Percentiles rank a stretch among this genome's conserved stretches.
Conservation (phyloP, 2,329 filamentous ascomycete genomes). For the Thelonectria discophora region DNA sequence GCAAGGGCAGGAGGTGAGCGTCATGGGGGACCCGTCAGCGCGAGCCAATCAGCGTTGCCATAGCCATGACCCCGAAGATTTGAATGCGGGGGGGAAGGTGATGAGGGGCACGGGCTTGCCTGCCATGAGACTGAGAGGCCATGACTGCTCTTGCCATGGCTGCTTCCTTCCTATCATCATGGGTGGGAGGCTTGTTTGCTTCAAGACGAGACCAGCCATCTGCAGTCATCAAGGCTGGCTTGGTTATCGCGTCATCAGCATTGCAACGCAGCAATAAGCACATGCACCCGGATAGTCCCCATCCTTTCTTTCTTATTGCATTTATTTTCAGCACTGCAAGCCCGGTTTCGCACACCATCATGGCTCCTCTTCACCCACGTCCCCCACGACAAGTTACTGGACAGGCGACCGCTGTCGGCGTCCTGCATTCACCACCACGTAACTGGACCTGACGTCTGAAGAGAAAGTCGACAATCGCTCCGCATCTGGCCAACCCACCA, state of each 20-base stretch:
- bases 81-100: constrained; percentile 36
- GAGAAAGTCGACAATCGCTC: neutral
- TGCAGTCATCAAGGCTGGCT: neutral
- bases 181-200: too few relatives aligned
- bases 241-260: neutral
- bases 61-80: constrained; percentile 33
- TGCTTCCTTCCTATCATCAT: neutral
- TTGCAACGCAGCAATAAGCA: neutral
- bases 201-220: neutral
- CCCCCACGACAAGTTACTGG: neutral
- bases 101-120: constrained; percentile 30
- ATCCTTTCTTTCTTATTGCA: neutral
- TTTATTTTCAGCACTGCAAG: neutral
- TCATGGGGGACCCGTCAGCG: constrained; percentile 7
- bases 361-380: constrained; percentile 11
- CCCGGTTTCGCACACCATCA: constrained; percentile 18
- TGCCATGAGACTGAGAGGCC: constrained; percentile 25
- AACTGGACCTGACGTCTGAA: too few relatives aligned
- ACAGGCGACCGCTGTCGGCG: constrained; percentile 12
- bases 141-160: constrained; percentile 8
- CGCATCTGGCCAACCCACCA: constrained; percentile 20
- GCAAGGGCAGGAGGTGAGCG: constrained; percentile 7
- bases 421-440: neutral
- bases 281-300: neutral
- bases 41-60: constrained; percentile 27